Conservation (phyloP, 495 filamentous ascomycete species). For the Talaromyces wortmannii region DNA sequence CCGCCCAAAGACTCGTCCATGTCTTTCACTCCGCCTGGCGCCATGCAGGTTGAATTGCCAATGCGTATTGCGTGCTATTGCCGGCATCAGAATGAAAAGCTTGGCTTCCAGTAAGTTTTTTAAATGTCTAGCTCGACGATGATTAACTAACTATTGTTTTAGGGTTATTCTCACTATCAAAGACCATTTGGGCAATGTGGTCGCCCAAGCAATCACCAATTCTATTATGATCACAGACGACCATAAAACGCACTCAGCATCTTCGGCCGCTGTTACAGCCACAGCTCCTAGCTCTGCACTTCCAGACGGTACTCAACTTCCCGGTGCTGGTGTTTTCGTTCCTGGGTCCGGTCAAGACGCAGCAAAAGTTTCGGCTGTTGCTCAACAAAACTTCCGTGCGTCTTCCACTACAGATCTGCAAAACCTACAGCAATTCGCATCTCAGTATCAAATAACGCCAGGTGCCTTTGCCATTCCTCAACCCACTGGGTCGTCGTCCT, state of each 20-base stretch:
- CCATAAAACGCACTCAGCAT: constrained; percentile 69
- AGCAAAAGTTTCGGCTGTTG: constrained; percentile 13
- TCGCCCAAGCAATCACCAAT: constrained; percentile 78
- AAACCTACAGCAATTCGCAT: constrained; percentile 39
- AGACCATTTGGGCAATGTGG: constrained; percentile 61
- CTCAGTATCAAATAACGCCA: constrained; percentile 32
- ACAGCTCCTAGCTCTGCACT: constrained; percentile 28
- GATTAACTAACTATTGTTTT: constrained; percentile 7
- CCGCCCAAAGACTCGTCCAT: constrained; percentile 33
- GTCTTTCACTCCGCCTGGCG: constrained; percentile 45
- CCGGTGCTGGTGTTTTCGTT: constrained; percentile 37
- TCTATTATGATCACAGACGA: constrained; percentile 96
- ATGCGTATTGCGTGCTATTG: constrained; percentile 99
- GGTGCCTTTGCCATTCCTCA: constrained; percentile 29
- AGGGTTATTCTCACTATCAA: constrained; percentile 90
- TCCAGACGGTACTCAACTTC: constrained; percentile 34
- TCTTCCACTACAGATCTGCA: constrained; percentile 47
- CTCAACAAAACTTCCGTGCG: constrained; percentile 19
- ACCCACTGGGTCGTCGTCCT: constrained; percentile 34
- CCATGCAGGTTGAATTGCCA: constrained; percentile 69
- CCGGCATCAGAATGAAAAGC: constrained; percentile 85
- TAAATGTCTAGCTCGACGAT: not conserved
- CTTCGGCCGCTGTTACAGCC: constrained; percentile 25
- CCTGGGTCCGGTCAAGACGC: constrained; percentile 26
- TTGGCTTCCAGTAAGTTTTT: constrained; percentile 64